Percentiles rank a stretch among this genome's conserved stretches.
These are phyloP conservation scores for Fusarium sp. DNA, from an alignment of 2,329 filamentous ascomycete genomes.

Conservation along the genomic window DNA sequence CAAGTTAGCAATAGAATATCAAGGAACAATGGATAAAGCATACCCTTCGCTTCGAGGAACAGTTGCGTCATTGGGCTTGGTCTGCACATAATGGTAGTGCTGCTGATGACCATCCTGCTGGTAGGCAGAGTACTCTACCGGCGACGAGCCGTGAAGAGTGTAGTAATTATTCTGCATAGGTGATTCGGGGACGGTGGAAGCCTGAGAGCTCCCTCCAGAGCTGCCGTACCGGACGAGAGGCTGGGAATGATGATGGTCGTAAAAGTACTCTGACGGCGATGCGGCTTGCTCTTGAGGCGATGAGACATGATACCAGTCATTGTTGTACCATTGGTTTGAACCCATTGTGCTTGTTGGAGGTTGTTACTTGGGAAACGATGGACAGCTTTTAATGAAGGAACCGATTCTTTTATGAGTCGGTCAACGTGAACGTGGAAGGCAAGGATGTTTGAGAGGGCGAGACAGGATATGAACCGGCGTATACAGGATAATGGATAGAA, in stretches of 20 bases:
- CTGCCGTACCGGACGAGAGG: conserved; percentile 44
- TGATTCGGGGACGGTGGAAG: conserved; percentile 43
- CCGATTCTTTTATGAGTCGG: conserved; percentile 1
- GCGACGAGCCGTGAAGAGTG: conserved; percentile 22
- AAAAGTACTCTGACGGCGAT: conserved; percentile 32
- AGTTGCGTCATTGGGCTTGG: conserved; percentile 3
- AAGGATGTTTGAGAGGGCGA: conserved; percentile 30
- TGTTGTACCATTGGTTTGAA: conserved; percentile 25
- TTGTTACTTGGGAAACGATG: background rate
- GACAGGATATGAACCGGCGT: conserved; percentile 14
- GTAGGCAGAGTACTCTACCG: conserved; percentile 19
- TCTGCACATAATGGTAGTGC: conserved; percentile 9
- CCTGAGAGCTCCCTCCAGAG: conserved; percentile 45
- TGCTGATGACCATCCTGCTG: conserved; percentile 29
- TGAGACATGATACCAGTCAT: conserved; percentile 24
- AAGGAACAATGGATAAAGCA: conserved; percentile 1
- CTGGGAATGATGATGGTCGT: conserved; percentile 38
- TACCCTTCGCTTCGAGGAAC: conserved; percentile 29
- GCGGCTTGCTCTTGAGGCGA: conserved; percentile 34
- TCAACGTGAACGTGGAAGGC: conserved; percentile 7
- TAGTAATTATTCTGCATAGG: conserved; percentile 36
- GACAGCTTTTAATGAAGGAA: background rate
- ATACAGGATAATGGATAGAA: background rate
- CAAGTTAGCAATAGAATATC: conserved; percentile 9
- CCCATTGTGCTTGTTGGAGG: conserved; percentile 22